A percentile compares a stretch with the other conserved stretches of the same genome.
These are phyloP conservation scores for Paramyrothecium sp. DNA, from an alignment of 2,329 filamentous ascomycete genomes.

Conservation along the genomic window DNA sequence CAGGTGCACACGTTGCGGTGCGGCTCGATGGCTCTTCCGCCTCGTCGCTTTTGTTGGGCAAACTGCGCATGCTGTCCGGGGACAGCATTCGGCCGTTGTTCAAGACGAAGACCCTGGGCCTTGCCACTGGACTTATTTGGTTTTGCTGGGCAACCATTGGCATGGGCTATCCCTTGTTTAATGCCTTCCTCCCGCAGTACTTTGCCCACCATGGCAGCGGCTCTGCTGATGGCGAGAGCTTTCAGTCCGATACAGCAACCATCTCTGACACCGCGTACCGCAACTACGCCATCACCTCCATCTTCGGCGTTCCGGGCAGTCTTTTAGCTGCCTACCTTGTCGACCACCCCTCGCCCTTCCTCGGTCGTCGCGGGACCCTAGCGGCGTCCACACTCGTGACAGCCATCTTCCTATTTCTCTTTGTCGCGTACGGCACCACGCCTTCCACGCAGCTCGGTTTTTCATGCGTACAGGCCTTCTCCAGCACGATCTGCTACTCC, in stretches of 20 bases:
- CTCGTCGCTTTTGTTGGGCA: constrained; percentile 49
- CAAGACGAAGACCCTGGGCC: constrained; percentile 47
- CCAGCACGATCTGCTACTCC: constrained; percentile 76
- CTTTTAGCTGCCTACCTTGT: constrained; percentile 73
- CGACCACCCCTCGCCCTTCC: constrained; percentile 58
- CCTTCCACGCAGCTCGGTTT: constrained; percentile 61
- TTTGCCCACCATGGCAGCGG: constrained; percentile 57
- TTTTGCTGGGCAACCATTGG: constrained; percentile 82
- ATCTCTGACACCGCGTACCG: constrained; percentile 62
- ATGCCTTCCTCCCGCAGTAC: constrained; percentile 87
- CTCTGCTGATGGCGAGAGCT: constrained; percentile 14
- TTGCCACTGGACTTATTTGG: constrained; percentile 62
- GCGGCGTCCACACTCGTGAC: constrained; percentile 66
- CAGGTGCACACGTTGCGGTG: constrained; percentile 15
- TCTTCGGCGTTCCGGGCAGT: constrained; percentile 75
- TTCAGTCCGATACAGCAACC: constrained; percentile 27
- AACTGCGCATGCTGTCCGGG: constrained; percentile 64
- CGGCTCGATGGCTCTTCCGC: constrained; percentile 18
- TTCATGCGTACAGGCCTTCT: constrained; percentile 67
- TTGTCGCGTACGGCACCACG: constrained; percentile 57
- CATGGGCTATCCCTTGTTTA: constrained; percentile 86
- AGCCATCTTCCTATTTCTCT: constrained; percentile 68
- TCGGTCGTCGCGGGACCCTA: constrained; percentile 72
- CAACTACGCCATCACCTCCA: constrained; percentile 78
- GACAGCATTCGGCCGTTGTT: constrained; percentile 68